phyloP scores from a whole-genome alignment of 2,329 filamentous ascomycete species.

The Macroventuria anomochaeta region DNA sequence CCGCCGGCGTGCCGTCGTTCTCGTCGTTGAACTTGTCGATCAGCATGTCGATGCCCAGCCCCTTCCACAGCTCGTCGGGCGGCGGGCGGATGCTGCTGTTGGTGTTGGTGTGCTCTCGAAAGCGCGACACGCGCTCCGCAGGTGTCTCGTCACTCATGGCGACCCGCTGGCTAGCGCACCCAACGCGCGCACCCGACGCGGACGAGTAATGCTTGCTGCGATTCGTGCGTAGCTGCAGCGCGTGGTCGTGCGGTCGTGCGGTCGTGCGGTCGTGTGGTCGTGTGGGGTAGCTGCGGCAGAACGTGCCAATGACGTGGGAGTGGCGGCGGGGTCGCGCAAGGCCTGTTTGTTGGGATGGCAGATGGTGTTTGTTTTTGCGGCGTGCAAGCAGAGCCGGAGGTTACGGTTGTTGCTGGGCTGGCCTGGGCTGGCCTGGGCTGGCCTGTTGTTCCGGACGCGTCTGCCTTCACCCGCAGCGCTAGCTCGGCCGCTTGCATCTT shows the following conservation, averaged over 20 bases:
- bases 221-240: not conserved
- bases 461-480: not conserved
- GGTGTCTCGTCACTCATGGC: slow-evolving; percentile 26
- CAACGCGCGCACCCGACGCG: not conserved
- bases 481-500: not conserved
- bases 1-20: slow-evolving; percentile 23
- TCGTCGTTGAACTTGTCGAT: slow-evolving; percentile 38
- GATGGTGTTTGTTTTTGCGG: slow-evolving; percentile 10
- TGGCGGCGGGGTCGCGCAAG: slow-evolving; percentile 1
- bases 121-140: slow-evolving; percentile 34
- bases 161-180: not conserved
- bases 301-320: slow-evolving; percentile 9
- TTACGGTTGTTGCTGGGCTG: slow-evolving; percentile 5
- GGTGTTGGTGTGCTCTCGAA: slow-evolving; percentile 42
- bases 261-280: too few species aligned
- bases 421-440: too few species aligned
- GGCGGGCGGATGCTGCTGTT: slow-evolving; percentile 38
- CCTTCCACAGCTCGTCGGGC: slow-evolving; percentile 40
- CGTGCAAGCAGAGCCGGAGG: not conserved
- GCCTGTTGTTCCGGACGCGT: too few species aligned
- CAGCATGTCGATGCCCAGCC: slow-evolving; percentile 32
- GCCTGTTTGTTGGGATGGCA: not conserved
- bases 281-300: too few species aligned
- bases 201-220: not conserved
- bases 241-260: not conserved